Evolutionary conservation across 768 basidiomycete genomes (phyloP), one percentile per base, ranked within the genome.

Genomic region (Tylopilus plumbeoviolaceoides): DNA sequence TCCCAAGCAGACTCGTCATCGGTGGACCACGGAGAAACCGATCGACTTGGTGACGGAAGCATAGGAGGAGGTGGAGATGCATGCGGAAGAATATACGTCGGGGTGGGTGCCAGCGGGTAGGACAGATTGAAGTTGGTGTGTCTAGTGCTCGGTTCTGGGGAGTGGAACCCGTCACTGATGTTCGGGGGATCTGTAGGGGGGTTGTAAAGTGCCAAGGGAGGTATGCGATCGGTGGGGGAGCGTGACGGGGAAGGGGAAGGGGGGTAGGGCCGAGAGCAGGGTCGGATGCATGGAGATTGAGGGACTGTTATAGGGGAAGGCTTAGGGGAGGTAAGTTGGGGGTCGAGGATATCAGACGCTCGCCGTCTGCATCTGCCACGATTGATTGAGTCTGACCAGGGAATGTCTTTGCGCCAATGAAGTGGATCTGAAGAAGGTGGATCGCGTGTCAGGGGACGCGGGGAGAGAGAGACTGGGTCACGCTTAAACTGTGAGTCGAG

Each of bases 1-100:
- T 89, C 87, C 84, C 86, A 89, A 35, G 78, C 78, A 7, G 84
- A 88, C 52, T 89, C 87, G 58, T 87, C 88, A 52, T 89, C 87
- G 3, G 85, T 87, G 15, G 84, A 81, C 83, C 83, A 89, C 2
- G 85, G 79, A 0, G 86, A 87, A 51, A 73, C 46, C 12, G 65
- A 69, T 35, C 51, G 61, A 48, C 36, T 44, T 15, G 56, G 57
- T 17, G 60, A 51, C 18, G 56, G 56, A 38, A 56, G 52, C 33
- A 46, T 57, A 48, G 50, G 49, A 38, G 50, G 58, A 50, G 46
- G 60, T 7, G 62, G 50, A 42, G 60, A 44, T 62, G 65, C 30
- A 67, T 51, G 62, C 42, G 70, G 51, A 25, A 61, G 53, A 9
- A 74, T 47, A 64, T 71, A 61, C 14, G 65, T 60, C 44, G 77